Conservation (phyloP, 169 alveolate genomes). For the Plasmodium gonderi region DNA sequence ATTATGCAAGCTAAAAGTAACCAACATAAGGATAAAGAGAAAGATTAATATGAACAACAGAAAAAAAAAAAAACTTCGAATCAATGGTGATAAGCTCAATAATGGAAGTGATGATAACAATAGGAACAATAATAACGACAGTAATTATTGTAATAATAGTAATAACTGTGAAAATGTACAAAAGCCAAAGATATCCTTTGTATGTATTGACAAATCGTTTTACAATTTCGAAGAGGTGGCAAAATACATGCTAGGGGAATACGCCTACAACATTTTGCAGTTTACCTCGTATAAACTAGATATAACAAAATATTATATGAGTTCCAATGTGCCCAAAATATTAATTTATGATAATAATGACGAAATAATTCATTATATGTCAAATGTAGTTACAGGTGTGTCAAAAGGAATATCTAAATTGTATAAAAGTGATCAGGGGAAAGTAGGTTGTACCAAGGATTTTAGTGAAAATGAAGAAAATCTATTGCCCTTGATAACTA, state of each 20-base stretch:
- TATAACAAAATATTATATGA: conserved; percentile 64
- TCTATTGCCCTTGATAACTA: not conserved
- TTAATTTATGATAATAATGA: conserved; percentile 65
- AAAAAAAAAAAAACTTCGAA: not conserved
- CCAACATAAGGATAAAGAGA: conserved; percentile 14
- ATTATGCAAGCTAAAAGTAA: conserved; percentile 32
- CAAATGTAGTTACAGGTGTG: conserved; percentile 54
- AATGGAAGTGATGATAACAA: not conserved
- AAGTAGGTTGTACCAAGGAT: not conserved
- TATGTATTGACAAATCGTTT: conserved; percentile 68
- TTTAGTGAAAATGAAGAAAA: not conserved
- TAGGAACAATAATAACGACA: not conserved
- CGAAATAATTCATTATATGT: conserved; percentile 72
- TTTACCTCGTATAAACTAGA: conserved; percentile 66
- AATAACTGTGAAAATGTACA: not conserved
- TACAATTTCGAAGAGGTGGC: conserved; percentile 68
- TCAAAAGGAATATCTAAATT: conserved; percentile 64
- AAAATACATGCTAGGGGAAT: conserved; percentile 71
- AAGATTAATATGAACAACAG: not conserved
- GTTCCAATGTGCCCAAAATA: conserved; percentile 55
- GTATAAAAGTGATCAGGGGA: conserved; percentile 21
- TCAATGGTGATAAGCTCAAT: not conserved
- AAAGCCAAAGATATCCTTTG: conserved; percentile 28
- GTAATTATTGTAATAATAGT: not conserved
- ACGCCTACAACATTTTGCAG: conserved; percentile 60